These are phyloP conservation scores for Nothophaeocryptopus gaeumannii DNA, from an alignment of 2,329 filamentous ascomycete species.

Conservation along the genomic window DNA sequence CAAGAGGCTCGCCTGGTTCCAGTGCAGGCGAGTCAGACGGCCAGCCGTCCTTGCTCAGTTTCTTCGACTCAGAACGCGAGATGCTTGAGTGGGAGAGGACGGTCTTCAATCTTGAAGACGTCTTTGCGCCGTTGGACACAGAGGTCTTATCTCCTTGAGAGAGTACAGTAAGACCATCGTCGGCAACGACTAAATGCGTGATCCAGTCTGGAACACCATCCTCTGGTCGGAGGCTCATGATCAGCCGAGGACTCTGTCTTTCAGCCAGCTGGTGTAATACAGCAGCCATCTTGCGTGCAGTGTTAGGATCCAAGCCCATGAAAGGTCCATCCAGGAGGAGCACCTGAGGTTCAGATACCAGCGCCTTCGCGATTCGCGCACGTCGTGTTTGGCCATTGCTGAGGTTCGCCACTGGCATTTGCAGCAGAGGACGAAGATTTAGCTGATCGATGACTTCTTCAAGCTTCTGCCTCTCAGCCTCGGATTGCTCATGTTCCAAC, in stretches of 20 bases:
- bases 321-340: conserved; percentile 90
- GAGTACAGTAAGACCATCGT: conserved; percentile 63
- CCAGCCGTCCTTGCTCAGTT: conserved; percentile 33
- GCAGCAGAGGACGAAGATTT: conserved; percentile 64
- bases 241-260: conserved; percentile 64
- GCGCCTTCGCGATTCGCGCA: conserved; percentile 80
- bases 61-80: background rate
- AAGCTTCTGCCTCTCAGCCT: conserved; percentile 51
- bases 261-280: conserved; percentile 68
- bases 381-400: conserved; percentile 91
- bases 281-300: conserved; percentile 66
- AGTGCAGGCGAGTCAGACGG: conserved; percentile 23
- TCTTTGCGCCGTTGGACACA: too few relatives aligned
- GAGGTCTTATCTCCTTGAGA: conserved; percentile 52
- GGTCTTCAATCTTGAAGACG: too few relatives aligned
- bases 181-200: conserved; percentile 74
- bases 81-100: too few relatives aligned
- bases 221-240: conserved; percentile 78
- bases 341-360: conserved; percentile 75
- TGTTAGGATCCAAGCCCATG: conserved; percentile 90
- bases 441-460: conserved; percentile 67
- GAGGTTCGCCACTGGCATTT: conserved; percentile 81
- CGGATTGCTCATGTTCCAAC: conserved; percentile 49
- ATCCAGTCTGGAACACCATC: conserved; percentile 89
- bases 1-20: conserved; percentile 62